Conservation (phyloP, 1,139 yeast species). For the Kodamaea sp. region DNA sequence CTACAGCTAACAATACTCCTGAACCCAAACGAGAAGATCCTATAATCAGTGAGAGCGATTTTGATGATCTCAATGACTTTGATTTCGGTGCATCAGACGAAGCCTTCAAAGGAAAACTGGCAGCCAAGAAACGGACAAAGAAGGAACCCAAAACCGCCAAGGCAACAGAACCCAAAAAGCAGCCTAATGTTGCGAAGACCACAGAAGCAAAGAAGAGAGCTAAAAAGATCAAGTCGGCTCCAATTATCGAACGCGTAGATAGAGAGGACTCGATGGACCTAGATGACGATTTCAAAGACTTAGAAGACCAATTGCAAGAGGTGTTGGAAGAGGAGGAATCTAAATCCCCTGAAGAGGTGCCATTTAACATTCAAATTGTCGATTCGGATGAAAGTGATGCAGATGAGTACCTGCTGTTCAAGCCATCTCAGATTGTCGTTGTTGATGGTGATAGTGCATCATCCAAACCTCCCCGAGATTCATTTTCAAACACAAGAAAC, state of each 20-base stretch:
- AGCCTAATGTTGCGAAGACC: neutral
- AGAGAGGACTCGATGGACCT: slow-evolving; percentile 21
- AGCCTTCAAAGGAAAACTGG: slow-evolving; percentile 4
- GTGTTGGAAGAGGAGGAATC: slow-evolving; percentile 34
- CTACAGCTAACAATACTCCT: slow-evolving; percentile 18
- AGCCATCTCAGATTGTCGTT: slow-evolving; percentile 24
- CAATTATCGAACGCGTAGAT: slow-evolving; percentile 12
- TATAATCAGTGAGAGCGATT: slow-evolving; percentile 38
- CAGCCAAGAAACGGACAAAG: slow-evolving; percentile 4
- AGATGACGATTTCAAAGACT: slow-evolving; percentile 47
- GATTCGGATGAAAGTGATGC: slow-evolving; percentile 32
- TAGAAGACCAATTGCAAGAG: slow-evolving; percentile 47
- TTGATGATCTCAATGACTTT: slow-evolving; percentile 35
- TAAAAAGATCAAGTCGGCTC: slow-evolving; percentile 8
- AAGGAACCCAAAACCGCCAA: neutral
- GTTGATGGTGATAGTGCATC: slow-evolving; percentile 15
- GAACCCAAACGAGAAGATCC: slow-evolving; percentile 22
- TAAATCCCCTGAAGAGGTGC: slow-evolving; percentile 4
- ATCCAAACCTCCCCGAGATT: too few species aligned
- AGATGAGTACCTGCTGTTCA: slow-evolving; percentile 28
- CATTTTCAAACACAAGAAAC: slow-evolving; percentile 1
- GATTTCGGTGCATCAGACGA: slow-evolving; percentile 16
- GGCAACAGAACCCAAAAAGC: neutral
- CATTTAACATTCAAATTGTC: slow-evolving; percentile 1
- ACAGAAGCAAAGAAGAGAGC: slow-evolving; percentile 3